phyloP scores from a whole-genome alignment of 1,284 basidiomycete genomes.

The Earliella scabrosa region DNA sequence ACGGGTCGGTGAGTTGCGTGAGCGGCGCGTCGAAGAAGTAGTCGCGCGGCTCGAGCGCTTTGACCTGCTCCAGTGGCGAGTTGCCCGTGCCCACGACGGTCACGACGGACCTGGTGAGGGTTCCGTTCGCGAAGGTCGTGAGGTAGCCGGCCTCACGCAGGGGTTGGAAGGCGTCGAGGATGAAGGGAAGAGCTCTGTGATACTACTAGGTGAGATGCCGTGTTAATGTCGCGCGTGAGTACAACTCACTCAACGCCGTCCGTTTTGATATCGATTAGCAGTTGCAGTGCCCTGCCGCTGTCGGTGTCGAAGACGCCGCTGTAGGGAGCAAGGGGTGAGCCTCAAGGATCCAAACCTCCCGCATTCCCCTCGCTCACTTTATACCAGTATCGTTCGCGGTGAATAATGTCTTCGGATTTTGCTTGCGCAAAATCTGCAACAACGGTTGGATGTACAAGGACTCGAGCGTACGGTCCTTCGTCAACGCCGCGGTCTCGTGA shows the following conservation, averaged over 20 bases:
- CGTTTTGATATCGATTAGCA: slow-evolving; percentile 58
- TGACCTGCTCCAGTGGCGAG: slow-evolving; percentile 53
- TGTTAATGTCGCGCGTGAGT: too few species aligned
- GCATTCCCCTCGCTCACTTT: slow-evolving; percentile 39
- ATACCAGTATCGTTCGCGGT: slow-evolving; percentile 42
- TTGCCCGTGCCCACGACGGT: slow-evolving; percentile 59
- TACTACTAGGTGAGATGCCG: neutral
- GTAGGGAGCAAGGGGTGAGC: slow-evolving; percentile 12
- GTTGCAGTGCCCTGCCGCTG: slow-evolving; percentile 45
- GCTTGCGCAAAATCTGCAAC: slow-evolving; percentile 43
- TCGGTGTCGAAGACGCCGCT: slow-evolving; percentile 54
- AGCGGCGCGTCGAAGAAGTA: slow-evolving; percentile 60
- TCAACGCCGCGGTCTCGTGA: slow-evolving; percentile 45
- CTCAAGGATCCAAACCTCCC: slow-evolving; percentile 14
- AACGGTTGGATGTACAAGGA: slow-evolving; percentile 55
- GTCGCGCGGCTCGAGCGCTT: slow-evolving; percentile 49
- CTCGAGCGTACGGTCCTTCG: slow-evolving; percentile 40
- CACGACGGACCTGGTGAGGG: slow-evolving; percentile 41
- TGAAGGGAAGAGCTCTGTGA: slow-evolving; percentile 48
- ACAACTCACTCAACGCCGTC: slow-evolving; percentile 47
- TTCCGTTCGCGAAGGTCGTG: slow-evolving; percentile 50
- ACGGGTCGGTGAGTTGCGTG: slow-evolving; percentile 41
- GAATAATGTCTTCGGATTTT: slow-evolving; percentile 49
- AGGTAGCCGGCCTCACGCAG: slow-evolving; percentile 49
- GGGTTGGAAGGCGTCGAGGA: slow-evolving; percentile 51